Base-by-base conservation (phyloP, 352 stramenopile genomes). In the Phytophthora ohioensis region DNA sequence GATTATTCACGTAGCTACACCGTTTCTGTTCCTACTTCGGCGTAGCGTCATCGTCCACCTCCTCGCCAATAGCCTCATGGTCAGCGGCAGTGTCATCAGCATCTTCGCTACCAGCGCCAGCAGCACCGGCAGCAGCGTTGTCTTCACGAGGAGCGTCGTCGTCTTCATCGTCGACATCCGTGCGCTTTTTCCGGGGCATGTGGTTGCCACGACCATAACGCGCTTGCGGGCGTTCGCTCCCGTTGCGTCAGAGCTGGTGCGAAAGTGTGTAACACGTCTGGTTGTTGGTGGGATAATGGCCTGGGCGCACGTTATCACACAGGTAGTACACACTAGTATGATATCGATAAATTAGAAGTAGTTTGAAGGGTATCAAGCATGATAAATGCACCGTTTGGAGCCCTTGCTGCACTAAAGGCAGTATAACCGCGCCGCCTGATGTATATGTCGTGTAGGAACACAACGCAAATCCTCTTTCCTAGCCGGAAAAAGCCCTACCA, bases 161-260 rank as follows among this genome's bases (percentile, higher is more conserved):
- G 15, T 43, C 32, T 32, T 43, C 55, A 8, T 51, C 7, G 5
- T 11, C 10, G 5, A 2, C 41, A 3, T 43, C 13, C 9, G 9
- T 6, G 5, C 15, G 38, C n/a, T 61, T 54, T 17, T 49, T 41
- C 12, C 17, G 3, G 1, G 43, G 31, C 57, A 55, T 55, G 43
- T 64, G 57, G 3, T 48, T 47, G 7, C 43, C 57, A 15, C 57
- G 34, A 12, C 57, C 32, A 32, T 43, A 55, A 27, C 57, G 43
- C 12, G 42, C 32, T 6, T 45, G 13, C n/a, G 34, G 34, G 13
- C n/a, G 43, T 11, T 48, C 57, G 5, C 12, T 21, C 17, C 17
- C 17, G 17, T 48, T 55, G 34, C 43, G n/a, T 31, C 56, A 63
- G 3, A 46, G 43, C 32, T 63, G 57, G 45, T 55, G 42, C 57